Percentiles rank a stretch among this genome's conserved stretches.
These are phyloP conservation scores for Populus ilicifolia DNA, from an alignment of 345 rosid genomes.

Conservation along the genomic window DNA sequence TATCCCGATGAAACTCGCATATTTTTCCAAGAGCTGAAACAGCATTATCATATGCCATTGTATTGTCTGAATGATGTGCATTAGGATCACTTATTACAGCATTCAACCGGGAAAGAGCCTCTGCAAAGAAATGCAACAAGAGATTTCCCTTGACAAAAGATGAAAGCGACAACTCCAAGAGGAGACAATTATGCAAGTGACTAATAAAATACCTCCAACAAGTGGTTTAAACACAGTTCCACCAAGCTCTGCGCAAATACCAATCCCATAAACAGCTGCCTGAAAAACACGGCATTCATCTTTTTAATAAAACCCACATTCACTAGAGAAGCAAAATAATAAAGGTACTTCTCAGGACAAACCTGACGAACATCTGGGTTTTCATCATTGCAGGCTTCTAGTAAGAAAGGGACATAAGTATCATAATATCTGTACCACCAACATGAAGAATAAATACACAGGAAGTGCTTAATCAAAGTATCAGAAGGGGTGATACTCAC, in stretches of 20 bases:
- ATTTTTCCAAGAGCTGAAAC: slow-evolving; percentile 97
- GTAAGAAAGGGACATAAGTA: slow-evolving; percentile 82
- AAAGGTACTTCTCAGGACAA: not conserved
- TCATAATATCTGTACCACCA: slow-evolving; percentile 68
- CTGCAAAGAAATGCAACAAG: slow-evolving; percentile 32
- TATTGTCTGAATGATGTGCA: slow-evolving; percentile 71
- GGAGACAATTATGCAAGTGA: not conserved
- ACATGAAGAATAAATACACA: slow-evolving; percentile 9
- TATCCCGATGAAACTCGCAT: slow-evolving; percentile 85
- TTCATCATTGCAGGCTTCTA: slow-evolving; percentile 97
- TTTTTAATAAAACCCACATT: not conserved
- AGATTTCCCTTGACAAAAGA: not conserved
- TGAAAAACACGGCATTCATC: slow-evolving; percentile 26
- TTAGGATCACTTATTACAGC: slow-evolving; percentile 74
- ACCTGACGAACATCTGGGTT: slow-evolving; percentile 97
- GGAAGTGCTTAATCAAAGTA: not conserved
- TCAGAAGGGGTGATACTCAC: slow-evolving; percentile 34
- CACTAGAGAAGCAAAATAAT: not conserved
- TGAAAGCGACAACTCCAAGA: not conserved
- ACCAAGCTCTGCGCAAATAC: slow-evolving; percentile 98
- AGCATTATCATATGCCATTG: slow-evolving; percentile 99
- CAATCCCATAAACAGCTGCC: slow-evolving; percentile 99
- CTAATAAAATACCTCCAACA: slow-evolving; percentile 64
- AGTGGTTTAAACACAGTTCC: slow-evolving; percentile 82
- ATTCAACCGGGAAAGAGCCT: slow-evolving; percentile 90